A percentile compares a stretch with the other conserved stretches of the same genome.
phyloP scores from a whole-genome alignment of 2,329 filamentous ascomycete genomes.

The Colletotrichum sp. region DNA sequence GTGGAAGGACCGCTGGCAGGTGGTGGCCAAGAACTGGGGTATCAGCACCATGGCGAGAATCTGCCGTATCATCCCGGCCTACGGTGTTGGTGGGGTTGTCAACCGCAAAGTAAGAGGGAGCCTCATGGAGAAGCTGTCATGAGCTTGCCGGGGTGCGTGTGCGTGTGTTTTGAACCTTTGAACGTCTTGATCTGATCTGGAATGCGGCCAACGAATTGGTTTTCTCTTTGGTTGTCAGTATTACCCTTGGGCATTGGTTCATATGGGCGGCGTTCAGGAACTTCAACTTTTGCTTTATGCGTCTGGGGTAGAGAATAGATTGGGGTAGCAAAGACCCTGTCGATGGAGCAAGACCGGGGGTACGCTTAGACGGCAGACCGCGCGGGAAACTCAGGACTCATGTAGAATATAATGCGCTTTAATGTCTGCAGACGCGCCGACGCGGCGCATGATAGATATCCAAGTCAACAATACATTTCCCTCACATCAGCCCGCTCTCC shows the following conservation, averaged over 20 bases:
- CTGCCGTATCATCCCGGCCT: constrained; percentile 86
- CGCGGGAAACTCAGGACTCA: neutral
- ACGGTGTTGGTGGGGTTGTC: constrained; percentile 86
- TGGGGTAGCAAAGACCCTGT: neutral
- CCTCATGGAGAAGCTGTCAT: constrained; percentile 59
- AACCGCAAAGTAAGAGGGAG: constrained; percentile 73
- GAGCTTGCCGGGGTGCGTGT: neutral
- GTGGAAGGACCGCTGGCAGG: constrained; percentile 65
- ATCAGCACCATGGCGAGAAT: constrained; percentile 78
- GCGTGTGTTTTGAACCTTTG: neutral
- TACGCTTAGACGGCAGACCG: neutral
- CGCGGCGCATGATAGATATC: constrained; percentile 11
- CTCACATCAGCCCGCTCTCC: constrained; percentile 43
- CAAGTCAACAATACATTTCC: neutral
- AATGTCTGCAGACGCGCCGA: constrained; percentile 4
- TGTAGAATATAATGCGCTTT: constrained; percentile 22
- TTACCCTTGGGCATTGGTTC: neutral
- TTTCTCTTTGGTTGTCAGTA: neutral
- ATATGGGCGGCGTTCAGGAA: constrained; percentile 18
- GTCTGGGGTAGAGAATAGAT: neutral
- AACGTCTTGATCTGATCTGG: neutral
- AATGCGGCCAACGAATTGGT: neutral
- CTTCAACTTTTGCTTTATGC: neutral
- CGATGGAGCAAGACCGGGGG: neutral
- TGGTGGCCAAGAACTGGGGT: constrained; percentile 77